Evolutionary conservation across 495 filamentous ascomycete species (phyloP).

Genomic region (Penicillium crystallinum): DNA sequence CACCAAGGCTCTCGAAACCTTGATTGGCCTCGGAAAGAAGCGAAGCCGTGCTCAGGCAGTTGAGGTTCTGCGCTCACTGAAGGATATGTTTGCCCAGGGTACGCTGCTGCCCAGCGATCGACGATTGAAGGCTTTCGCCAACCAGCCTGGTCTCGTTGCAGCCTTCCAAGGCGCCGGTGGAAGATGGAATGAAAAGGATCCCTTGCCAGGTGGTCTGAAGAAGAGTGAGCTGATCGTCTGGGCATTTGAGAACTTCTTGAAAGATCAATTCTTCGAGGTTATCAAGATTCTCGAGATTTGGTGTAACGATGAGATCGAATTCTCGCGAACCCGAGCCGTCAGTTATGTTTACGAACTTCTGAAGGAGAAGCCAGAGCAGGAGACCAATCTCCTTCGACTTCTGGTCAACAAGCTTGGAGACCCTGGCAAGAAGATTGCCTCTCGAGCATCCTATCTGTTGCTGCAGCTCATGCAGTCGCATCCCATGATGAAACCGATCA

Average conservation of each 20-base stretch:
- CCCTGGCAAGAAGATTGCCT: constrained; percentile 87
- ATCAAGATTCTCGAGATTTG: constrained; percentile 84
- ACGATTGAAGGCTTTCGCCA: constrained; percentile 71
- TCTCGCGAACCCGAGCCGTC: constrained; percentile 76
- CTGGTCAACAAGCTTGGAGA: constrained; percentile 96
- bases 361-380: constrained; percentile 94
- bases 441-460: constrained; percentile 82
- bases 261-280: constrained; percentile 84
- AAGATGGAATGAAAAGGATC: constrained; percentile 60
- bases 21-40: constrained; percentile 77
- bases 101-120: constrained; percentile 76
- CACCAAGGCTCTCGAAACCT: constrained; percentile 75
- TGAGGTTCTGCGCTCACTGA: constrained; percentile 83
- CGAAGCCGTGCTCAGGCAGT: constrained; percentile 89
- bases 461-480: constrained; percentile 85
- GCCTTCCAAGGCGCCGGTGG: constrained; percentile 53
- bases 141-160: constrained; percentile 69
- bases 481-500: constrained; percentile 85
- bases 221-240: constrained; percentile 76
- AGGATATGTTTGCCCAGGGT: constrained; percentile 88
- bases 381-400: constrained; percentile 85
- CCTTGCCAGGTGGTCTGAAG: constrained; percentile 63
- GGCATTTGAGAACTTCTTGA: constrained; percentile 94
- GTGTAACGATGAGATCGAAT: constrained; percentile 91
- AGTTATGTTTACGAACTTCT: constrained; percentile 86